Percentiles rank a stretch among this genome's conserved stretches.
Conservation (phyloP, 306 rosid genomes). For the Leucaena leucocephala region DNA sequence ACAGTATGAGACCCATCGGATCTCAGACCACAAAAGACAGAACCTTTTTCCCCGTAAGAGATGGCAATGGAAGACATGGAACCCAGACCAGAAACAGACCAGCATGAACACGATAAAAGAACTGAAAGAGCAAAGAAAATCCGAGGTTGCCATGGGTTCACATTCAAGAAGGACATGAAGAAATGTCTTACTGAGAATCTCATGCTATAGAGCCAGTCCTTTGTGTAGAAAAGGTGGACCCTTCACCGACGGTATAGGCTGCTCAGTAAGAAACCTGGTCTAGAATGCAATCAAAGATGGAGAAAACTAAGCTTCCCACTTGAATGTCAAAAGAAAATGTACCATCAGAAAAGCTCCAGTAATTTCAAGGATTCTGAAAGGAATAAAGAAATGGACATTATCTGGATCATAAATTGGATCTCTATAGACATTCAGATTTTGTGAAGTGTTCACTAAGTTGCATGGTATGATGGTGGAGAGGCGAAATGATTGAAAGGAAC, state of each 20-base stretch:
- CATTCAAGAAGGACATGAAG: constrained; percentile 42
- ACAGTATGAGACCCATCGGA: constrained; percentile 91
- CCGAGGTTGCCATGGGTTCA: constrained; percentile 44
- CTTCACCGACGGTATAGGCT: constrained; percentile 12
- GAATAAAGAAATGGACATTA: not conserved
- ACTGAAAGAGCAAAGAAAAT: constrained; percentile 42
- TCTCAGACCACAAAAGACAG: constrained; percentile 75
- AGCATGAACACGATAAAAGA: constrained; percentile 54
- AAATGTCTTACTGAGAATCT: constrained; percentile 39
- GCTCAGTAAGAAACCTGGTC: constrained; percentile 30
- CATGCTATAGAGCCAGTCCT: constrained; percentile 40
- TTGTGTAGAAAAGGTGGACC: constrained; percentile 13
- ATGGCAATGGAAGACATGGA: constrained; percentile 89
- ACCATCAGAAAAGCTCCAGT: constrained; percentile 33
- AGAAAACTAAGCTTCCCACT: constrained; percentile 18
- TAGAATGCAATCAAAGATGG: constrained; percentile 20
- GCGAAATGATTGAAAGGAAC: constrained; percentile 34
- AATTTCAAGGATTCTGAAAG: constrained; percentile 20
- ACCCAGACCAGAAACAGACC: constrained; percentile 69
- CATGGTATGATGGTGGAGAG: constrained; percentile 18
- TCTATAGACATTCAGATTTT: constrained; percentile 6
- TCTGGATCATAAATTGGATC: constrained; percentile 20
- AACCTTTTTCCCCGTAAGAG: constrained; percentile 88
- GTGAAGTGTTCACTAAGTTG: constrained; percentile 7
- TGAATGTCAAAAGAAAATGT: constrained; percentile 30